phyloP scores from a whole-genome alignment of 2,329 filamentous ascomycete species.

The Epichloe elymi region DNA sequence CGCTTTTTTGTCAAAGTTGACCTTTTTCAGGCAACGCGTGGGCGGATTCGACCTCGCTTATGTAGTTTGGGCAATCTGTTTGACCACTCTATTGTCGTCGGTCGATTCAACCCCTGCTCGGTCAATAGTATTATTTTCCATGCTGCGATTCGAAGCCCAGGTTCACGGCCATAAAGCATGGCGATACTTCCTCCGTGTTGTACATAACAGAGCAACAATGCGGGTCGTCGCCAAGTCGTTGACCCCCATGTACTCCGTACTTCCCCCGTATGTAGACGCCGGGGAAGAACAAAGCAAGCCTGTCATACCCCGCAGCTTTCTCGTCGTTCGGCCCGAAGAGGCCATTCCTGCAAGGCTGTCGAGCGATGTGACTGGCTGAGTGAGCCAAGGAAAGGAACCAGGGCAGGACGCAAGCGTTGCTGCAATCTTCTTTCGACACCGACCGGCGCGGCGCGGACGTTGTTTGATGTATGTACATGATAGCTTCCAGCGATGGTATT shows the following conservation, averaged over 20 bases:
- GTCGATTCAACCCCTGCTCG: too few relatives aligned
- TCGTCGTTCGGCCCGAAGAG: slow-evolving; percentile 7
- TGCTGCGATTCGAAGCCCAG: too few relatives aligned
- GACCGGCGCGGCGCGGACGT: too few relatives aligned
- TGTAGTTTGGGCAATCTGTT: not conserved
- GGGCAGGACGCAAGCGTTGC: not conserved
- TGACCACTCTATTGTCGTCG: not conserved
- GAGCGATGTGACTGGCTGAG: not conserved
- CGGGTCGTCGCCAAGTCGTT: not conserved
- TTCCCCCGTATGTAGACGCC: too few relatives aligned
- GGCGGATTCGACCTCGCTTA: not conserved
- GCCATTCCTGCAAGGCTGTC: slow-evolving; percentile 6
- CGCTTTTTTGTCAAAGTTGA: not conserved
- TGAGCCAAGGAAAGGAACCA: not conserved
- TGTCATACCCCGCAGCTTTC: not conserved
- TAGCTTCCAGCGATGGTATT: not conserved
- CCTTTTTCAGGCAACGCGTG: not conserved
- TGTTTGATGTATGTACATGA: too few relatives aligned
- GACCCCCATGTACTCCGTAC: too few relatives aligned
- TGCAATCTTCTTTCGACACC: not conserved
- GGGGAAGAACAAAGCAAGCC: not conserved
- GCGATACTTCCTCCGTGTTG: too few relatives aligned
- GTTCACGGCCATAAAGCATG: too few relatives aligned
- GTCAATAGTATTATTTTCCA: too few relatives aligned
- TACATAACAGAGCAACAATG: not conserved